Conservation (phyloP, 148 eudicot genomes). For the Chenopodium formosanum region DNA sequence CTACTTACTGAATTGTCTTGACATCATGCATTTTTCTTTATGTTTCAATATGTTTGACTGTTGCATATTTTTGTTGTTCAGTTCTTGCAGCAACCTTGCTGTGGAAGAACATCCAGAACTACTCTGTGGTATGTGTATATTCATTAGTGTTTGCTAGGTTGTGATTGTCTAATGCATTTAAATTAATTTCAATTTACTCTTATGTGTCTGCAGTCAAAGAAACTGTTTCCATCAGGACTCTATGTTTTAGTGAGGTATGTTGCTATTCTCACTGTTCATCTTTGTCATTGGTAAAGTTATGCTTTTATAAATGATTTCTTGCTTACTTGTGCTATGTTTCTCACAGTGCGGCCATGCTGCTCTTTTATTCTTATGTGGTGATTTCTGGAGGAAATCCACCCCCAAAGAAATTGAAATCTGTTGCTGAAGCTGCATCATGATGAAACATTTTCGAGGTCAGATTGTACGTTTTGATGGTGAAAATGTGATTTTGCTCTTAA, state of each 20-base stretch:
- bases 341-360: slow-evolving; percentile 80
- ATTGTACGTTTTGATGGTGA: not conserved
- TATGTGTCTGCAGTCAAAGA: slow-evolving; percentile 58
- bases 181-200: not conserved
- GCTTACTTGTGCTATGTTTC: slow-evolving; percentile 4
- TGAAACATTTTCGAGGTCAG: slow-evolving; percentile 22
- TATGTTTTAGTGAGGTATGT: slow-evolving; percentile 54
- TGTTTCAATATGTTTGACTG: slow-evolving; percentile 6
- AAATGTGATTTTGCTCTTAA: slow-evolving; percentile 3
- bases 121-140: slow-evolving; percentile 28
- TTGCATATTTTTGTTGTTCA: slow-evolving; percentile 35
- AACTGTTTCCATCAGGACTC: slow-evolving; percentile 11
- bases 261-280: not conserved
- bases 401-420: slow-evolving; percentile 71
- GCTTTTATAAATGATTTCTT: slow-evolving; percentile 14
- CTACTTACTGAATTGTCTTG: not conserved
- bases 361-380: slow-evolving; percentile 83
- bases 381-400: slow-evolving; percentile 94
- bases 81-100: slow-evolving; percentile 56
- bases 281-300: not conserved
- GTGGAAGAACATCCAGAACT: slow-evolving; percentile 51
- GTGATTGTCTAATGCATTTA: slow-evolving; percentile 1
- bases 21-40: not conserved
- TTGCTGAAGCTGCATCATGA: slow-evolving; percentile 42
- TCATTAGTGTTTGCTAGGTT: not conserved